Evolutionary conservation across 2,329 filamentous ascomycete species (phyloP).

Genomic region (Amphichorda felina): DNA sequence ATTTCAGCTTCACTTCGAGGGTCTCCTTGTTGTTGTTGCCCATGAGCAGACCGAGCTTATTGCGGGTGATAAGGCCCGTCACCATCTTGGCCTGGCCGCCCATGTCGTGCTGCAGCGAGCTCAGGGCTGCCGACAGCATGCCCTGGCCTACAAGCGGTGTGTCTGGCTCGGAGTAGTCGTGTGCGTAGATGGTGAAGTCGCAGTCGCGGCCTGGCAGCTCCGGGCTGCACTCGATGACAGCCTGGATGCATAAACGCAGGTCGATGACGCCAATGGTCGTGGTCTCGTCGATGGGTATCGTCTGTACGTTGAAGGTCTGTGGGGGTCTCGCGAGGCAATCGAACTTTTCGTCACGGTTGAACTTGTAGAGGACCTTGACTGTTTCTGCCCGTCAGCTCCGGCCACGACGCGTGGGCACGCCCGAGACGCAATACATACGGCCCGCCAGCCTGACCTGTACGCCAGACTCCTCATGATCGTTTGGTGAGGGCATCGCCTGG

Average conservation of each 20-base stretch:
- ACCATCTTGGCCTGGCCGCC: slow-evolving; percentile 56
- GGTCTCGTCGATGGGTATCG: slow-evolving; percentile 67
- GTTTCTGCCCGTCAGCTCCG: slow-evolving; percentile 6
- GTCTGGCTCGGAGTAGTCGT: slow-evolving; percentile 92
- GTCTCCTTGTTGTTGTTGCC: slow-evolving; percentile 70
- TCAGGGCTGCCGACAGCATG: slow-evolving; percentile 78
- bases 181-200: slow-evolving; percentile 95
- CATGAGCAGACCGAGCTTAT: slow-evolving; percentile 71
- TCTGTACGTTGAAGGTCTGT: slow-evolving; percentile 67
- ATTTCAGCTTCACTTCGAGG: slow-evolving; percentile 81
- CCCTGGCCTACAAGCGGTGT: slow-evolving; percentile 90
- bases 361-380: slow-evolving; percentile 97
- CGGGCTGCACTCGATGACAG: slow-evolving; percentile 67
- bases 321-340: slow-evolving; percentile 84
- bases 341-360: slow-evolving; percentile 78
- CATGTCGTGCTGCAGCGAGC: slow-evolving; percentile 21
- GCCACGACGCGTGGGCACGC: background rate
- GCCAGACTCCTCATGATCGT: slow-evolving; percentile 29
- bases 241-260: slow-evolving; percentile 74
- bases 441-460: slow-evolving; percentile 53
- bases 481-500: slow-evolving; percentile 14
- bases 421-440: slow-evolving; percentile 35
- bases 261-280: slow-evolving; percentile 81
- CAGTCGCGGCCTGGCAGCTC: slow-evolving; percentile 59
- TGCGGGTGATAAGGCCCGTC: slow-evolving; percentile 83